A percentile compares a stretch with the other conserved stretches of the same genome.
Conservation (phyloP, 257 asterid genomes). For the Solanum verrucosum region DNA sequence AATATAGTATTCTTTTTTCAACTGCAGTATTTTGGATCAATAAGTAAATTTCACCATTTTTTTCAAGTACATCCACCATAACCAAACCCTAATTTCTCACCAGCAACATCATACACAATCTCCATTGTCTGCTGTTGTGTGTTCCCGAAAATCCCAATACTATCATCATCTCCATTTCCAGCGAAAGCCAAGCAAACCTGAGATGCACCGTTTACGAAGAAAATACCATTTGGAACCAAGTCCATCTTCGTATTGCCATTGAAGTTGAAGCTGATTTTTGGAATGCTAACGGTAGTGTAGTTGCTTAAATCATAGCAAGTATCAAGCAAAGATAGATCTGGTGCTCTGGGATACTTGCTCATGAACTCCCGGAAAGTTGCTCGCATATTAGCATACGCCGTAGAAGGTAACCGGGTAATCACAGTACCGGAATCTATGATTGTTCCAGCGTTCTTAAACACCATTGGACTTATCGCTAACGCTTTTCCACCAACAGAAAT, state of each 20-base stretch:
- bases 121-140: slow-evolving; percentile 61
- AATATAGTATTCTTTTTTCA: neutral
- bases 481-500: slow-evolving; percentile 40
- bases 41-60: neutral
- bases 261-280: slow-evolving; percentile 38
- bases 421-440: slow-evolving; percentile 80
- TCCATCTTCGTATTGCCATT: slow-evolving; percentile 33
- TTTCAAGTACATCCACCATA: slow-evolving; percentile 39
- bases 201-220: slow-evolving; percentile 1
- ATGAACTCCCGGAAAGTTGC: slow-evolving; percentile 34
- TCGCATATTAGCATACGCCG: slow-evolving; percentile 37
- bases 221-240: slow-evolving; percentile 25
- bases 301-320: slow-evolving; percentile 58
- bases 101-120: slow-evolving; percentile 63
- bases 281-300: slow-evolving; percentile 19
- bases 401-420: slow-evolving; percentile 54
- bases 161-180: slow-evolving; percentile 20
- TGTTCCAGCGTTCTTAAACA: slow-evolving; percentile 39
- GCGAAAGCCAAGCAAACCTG: slow-evolving; percentile 62
- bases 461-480: slow-evolving; percentile 28
- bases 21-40: neutral
- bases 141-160: slow-evolving; percentile 47
- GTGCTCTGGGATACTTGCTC: slow-evolving; percentile 37
- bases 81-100: slow-evolving; percentile 58
- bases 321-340: slow-evolving; percentile 43